Base-by-base conservation (phyloP, 805 yeast species). In the Yueomyces sp. region DNA sequence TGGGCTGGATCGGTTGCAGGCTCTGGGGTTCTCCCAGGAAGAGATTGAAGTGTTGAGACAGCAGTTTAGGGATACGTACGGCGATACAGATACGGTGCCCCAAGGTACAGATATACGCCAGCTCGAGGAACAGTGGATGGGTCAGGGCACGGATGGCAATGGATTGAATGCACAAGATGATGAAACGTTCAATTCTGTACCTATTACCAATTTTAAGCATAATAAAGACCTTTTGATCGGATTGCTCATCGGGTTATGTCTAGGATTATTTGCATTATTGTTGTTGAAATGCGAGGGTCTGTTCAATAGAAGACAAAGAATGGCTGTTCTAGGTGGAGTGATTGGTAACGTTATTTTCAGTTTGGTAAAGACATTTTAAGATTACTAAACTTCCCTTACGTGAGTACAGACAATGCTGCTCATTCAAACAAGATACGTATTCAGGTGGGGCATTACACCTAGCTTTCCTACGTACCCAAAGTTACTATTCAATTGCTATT, bases 61-160 rank as follows among this genome's bases (percentile, higher is more conserved):
- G 42, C 96, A 87, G 58, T 87, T 88, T 55, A 72, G 76, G 45
- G 69, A 70, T 45, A 68, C 87, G 2, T 83, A 85, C 58, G 85
- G 85, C 0, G 68, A 65, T 44, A 55, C 28, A 69, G 69, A 36
- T 70, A 63, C 41, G 9, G 5, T 5, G 34, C 9, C 8, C 5
- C 26, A 26, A 3, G 30, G 11, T 34, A 73, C 70, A 26, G 84
- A 72, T 45, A 60, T 79, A 2, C 59, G 85, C 42, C 80, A 79
- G 49, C 59, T 85, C 45, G 95, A 86, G 56, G 95, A 86, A 51
- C 69, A 85, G 45, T 87, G 95, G 95, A 82, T 86, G 47, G 92
- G 86, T 50, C 77, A 81, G 40, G 81, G 86, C 1, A 75, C 4
- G 12, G 38, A 38, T 37, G n/a, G n/a, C n/a, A n/a, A 5, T 26